phyloP scores from a whole-genome alignment of 345 rosid genomes.

The Cochlearia excelsa region DNA sequence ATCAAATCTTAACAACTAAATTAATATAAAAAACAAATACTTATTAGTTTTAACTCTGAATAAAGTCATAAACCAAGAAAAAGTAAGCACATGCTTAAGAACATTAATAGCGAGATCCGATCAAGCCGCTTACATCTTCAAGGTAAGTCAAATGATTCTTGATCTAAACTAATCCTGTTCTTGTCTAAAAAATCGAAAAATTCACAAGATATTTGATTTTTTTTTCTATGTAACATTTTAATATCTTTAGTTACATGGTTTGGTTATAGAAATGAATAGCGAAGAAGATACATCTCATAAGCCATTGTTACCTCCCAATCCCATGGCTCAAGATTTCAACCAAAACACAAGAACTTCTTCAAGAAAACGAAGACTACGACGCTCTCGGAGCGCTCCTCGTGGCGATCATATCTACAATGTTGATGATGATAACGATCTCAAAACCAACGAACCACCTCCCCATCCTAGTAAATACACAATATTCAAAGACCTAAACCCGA shows the following conservation, averaged over 20 bases:
- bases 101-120: conserved; percentile 24
- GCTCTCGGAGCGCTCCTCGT: conserved; percentile 68
- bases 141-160: conserved; percentile 18
- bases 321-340: conserved; percentile 33
- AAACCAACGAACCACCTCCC: conserved; percentile 31
- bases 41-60: too few species aligned
- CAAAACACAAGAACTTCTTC: conserved; percentile 27
- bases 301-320: conserved; percentile 48
- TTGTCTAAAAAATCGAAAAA: not conserved
- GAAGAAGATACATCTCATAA: conserved; percentile 36
- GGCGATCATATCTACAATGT: conserved; percentile 39
- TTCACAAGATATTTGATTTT: conserved; percentile 5
- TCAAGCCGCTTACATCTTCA: not conserved
- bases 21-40: too few species aligned
- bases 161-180: not conserved
- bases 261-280: conserved; percentile 44
- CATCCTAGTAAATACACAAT: conserved; percentile 33
- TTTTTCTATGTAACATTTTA: too few species aligned
- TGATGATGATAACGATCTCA: conserved; percentile 14
- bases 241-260: not conserved
- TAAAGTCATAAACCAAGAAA: too few species aligned
- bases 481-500: conserved; percentile 46
- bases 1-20: too few species aligned
- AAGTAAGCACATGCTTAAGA: not conserved
- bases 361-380: conserved; percentile 50